These are phyloP conservation scores for Hamamelis virginiana DNA, from an alignment of 164 flowering plant genomes.

Conservation along the genomic window DNA sequence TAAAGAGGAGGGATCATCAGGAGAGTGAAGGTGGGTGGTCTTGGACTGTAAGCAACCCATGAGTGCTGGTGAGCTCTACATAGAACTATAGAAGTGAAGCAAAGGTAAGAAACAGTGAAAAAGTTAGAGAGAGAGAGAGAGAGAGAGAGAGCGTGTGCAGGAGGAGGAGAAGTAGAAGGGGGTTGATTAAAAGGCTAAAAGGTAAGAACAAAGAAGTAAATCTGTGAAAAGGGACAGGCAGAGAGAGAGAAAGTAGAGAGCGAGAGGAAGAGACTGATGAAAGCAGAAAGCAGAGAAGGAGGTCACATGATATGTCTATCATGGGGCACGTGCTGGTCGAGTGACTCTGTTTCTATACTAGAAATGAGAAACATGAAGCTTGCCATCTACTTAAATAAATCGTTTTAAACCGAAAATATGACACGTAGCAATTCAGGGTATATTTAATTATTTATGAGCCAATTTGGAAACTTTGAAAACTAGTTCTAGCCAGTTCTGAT, in stretches of 20 bases:
- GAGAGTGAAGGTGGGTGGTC: conserved; percentile 63
- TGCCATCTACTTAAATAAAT: too few species aligned
- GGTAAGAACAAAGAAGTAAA: neutral
- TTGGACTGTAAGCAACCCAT: conserved; percentile 89
- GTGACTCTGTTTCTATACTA: too few species aligned
- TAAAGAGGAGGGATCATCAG: conserved; percentile 45
- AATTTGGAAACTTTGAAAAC: too few species aligned
- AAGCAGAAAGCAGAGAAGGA: neutral
- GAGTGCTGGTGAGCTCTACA: neutral
- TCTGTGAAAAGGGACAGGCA: neutral
- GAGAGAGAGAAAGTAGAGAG: neutral
- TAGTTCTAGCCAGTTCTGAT: too few species aligned
- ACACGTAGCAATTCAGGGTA: too few species aligned
- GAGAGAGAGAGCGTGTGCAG: neutral
- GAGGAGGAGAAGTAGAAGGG: too few species aligned
- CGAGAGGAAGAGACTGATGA: conserved; percentile 5
- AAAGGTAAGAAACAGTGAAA: neutral
- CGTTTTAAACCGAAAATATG: too few species aligned
- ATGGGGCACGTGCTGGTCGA: conserved; percentile 7
- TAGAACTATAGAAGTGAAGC: neutral
- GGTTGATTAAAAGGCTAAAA: neutral
- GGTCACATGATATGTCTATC: conserved; percentile 17
- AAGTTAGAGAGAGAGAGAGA: neutral
- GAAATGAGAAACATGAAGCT: too few species aligned
- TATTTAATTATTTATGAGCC: too few species aligned